Evolutionary conservation across 371 early-diverging fungal species (phyloP), one percentile per base, ranked within the genome.

Genomic region (Apophysomyces elegans): DNA sequence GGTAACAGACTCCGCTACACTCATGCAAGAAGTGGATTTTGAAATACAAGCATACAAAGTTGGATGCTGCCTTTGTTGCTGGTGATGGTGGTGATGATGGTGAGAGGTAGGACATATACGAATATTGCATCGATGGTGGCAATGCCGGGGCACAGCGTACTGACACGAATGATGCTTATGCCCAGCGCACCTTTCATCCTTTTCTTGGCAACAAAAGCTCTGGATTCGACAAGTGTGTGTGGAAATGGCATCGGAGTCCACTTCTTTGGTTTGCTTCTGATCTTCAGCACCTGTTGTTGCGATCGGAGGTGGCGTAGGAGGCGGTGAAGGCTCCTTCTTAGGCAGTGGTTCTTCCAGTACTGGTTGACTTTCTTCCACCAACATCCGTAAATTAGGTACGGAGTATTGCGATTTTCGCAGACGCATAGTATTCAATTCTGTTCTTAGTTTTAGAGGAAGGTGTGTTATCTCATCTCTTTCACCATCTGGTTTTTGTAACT

Each of bases 21-120:
- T 50, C 50, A 50, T n/a, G 50, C n/a, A 18, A 16, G 50, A 50
- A 16, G 21, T 50, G 18, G 50, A 50, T 21, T 50, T 50, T 50
- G n/a, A 35, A 9, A 50, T 50, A 50, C 21, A 21, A 21, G 16
- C 9, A 8, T 50, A 21, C 21, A 26, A 21, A 11, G 21, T 26
- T 50, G 50, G 21, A 21, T 50, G 50, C 11, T n/a, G 21, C 21
- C 50, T 16, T 50, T 50, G 50, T 21, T 50, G 50, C 5, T n/a
- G 21, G 18, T 50, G 50, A 11, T 21, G 21, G 6, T 50, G 50
- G 50, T 50, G 50, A 18, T 50, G 50, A 18, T 50, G 50, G 50
- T 50, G 50, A 21, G n/a, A 26, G 16, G 9, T 0, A 7, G 50
- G 18, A 50, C 21, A 21, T 18, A 26, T 50, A 9, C 21, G 21